Evolutionary conservation across 2,329 filamentous ascomycete genomes (phyloP).

Genomic region (Proliferodiscus dingleyae): DNA sequence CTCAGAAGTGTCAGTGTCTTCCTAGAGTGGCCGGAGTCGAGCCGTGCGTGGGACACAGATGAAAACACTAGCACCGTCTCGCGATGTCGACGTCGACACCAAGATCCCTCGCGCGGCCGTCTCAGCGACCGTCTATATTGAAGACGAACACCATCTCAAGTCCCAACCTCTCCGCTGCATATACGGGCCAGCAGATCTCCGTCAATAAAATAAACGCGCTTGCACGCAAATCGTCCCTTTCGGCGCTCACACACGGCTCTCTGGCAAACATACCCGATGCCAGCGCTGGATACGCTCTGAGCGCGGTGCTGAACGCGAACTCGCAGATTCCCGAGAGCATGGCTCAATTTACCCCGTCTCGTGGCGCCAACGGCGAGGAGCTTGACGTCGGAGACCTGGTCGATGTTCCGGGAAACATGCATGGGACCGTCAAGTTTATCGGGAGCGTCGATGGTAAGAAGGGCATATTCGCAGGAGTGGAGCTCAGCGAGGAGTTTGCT

Average conservation of each 20-base stretch:
- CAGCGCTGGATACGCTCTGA: slow-evolving; percentile 57
- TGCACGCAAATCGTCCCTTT: slow-evolving; percentile 66
- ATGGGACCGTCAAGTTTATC: slow-evolving; percentile 83
- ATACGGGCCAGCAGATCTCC: slow-evolving; percentile 16
- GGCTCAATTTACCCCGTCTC: slow-evolving; percentile 50
- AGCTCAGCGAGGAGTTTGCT: slow-evolving; percentile 77
- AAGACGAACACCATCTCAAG: slow-evolving; percentile 45
- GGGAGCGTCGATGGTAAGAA: slow-evolving; percentile 84
- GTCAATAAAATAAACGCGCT: slow-evolving; percentile 35
- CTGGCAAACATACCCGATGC: slow-evolving; percentile 64
- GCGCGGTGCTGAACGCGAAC: slow-evolving; percentile 46
- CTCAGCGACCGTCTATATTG: slow-evolving; percentile 21
- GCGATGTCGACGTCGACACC: no score
- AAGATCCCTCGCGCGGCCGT: no score
- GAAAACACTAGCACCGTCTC: no score
- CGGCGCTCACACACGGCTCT: slow-evolving; percentile 59
- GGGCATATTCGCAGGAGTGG: slow-evolving; percentile 87
- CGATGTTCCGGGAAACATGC: slow-evolving; percentile 90
- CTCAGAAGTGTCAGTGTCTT: no score
- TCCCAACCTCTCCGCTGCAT: slow-evolving; percentile 49
- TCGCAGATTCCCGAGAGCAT: slow-evolving; percentile 39
- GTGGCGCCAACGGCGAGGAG: slow-evolving; percentile 43
- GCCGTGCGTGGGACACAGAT: no score
- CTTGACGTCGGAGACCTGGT: slow-evolving; percentile 77
- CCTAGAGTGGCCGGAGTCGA: no score